These are phyloP conservation scores for Sapria himalayana DNA, from an alignment of 345 rosid species.

Conservation along the genomic window DNA sequence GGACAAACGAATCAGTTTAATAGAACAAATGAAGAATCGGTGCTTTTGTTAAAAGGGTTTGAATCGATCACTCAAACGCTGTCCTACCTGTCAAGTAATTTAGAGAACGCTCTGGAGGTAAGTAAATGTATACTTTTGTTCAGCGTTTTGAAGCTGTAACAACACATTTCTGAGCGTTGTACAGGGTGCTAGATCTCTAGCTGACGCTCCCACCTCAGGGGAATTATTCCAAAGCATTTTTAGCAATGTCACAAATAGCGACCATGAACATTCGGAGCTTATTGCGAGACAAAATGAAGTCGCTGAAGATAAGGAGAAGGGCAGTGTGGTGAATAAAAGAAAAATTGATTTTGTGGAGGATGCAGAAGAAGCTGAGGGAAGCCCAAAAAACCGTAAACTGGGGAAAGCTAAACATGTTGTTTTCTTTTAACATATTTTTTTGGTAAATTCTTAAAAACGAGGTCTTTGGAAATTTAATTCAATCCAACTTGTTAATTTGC, in stretches of 20 bases:
- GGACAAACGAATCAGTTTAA: constrained; percentile 22
- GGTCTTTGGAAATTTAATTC: too few relatives aligned
- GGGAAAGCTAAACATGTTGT: constrained; percentile 56
- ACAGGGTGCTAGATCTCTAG: constrained; percentile 67
- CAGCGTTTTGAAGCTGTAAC: background rate
- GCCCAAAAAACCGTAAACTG: constrained; percentile 25
- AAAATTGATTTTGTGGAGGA: constrained; percentile 28
- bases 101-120: constrained; percentile 84
- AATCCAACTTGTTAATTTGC: constrained; percentile 6
- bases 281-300: constrained; percentile 4
- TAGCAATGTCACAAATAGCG: constrained; percentile 12
- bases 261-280: too few relatives aligned
- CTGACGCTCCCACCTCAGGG: constrained; percentile 60
- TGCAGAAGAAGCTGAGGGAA: constrained; percentile 17
- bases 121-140: background rate
- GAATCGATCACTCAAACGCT: constrained; percentile 58
- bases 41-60: constrained; percentile 73
- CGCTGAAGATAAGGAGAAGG: constrained; percentile 15
- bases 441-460: too few relatives aligned
- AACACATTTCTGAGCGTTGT: constrained; percentile 2
- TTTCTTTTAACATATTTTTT: background rate
- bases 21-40: constrained; percentile 52
- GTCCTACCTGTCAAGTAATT: constrained; percentile 56
- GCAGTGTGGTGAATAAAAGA: constrained; percentile 43
- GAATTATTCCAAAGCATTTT: constrained; percentile 40